A percentile compares a stretch with the other conserved stretches of the same genome.
These are phyloP conservation scores for Phytophthora uliginosa DNA, from an alignment of 352 stramenopile species.

Conservation along the genomic window DNA sequence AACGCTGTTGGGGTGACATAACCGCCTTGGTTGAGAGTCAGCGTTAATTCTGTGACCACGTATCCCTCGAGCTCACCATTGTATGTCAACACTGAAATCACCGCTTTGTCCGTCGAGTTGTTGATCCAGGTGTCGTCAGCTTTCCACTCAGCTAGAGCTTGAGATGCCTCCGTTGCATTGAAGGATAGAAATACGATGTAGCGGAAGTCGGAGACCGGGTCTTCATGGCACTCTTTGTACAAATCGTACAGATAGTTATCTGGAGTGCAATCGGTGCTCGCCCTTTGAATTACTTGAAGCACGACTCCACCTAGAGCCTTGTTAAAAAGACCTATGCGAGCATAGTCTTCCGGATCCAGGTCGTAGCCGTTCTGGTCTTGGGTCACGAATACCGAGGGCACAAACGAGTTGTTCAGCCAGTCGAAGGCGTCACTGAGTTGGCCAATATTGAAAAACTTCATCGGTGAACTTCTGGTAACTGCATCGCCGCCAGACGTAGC, in stretches of 20 bases:
- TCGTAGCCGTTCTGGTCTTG: slow-evolving; percentile 52
- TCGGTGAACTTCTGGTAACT: slow-evolving; percentile 43
- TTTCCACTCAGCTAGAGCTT: slow-evolving; percentile 35
- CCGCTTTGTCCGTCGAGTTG: slow-evolving; percentile 36
- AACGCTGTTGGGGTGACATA: slow-evolving; percentile 33
- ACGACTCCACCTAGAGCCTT: slow-evolving; percentile 49
- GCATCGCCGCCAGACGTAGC: slow-evolving; percentile 50
- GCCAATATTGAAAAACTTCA: slow-evolving; percentile 59
- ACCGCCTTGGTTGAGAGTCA: slow-evolving; percentile 48
- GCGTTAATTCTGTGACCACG: slow-evolving; percentile 34
- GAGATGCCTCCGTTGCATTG: slow-evolving; percentile 31
- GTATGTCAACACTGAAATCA: slow-evolving; percentile 50
- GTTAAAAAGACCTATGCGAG: slow-evolving; percentile 48
- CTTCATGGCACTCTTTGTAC: slow-evolving; percentile 25
- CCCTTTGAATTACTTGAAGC: slow-evolving; percentile 29
- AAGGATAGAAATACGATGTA: slow-evolving; percentile 40
- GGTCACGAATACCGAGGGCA: slow-evolving; percentile 57
- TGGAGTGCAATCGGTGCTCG: slow-evolving; percentile 19
- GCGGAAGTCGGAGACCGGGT: neutral
- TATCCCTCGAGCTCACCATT: slow-evolving; percentile 56
- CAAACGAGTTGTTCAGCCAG: slow-evolving; percentile 52
- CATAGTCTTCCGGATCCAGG: slow-evolving; percentile 35
- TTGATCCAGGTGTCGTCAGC: slow-evolving; percentile 35
- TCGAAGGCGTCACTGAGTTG: slow-evolving; percentile 47
- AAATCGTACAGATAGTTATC: slow-evolving; percentile 38